Evolutionary conservation across 2,329 filamentous ascomycete species (phyloP), one percentile per base, ranked within the genome.

Genomic region (Aspergillus pseudoglaucus): DNA sequence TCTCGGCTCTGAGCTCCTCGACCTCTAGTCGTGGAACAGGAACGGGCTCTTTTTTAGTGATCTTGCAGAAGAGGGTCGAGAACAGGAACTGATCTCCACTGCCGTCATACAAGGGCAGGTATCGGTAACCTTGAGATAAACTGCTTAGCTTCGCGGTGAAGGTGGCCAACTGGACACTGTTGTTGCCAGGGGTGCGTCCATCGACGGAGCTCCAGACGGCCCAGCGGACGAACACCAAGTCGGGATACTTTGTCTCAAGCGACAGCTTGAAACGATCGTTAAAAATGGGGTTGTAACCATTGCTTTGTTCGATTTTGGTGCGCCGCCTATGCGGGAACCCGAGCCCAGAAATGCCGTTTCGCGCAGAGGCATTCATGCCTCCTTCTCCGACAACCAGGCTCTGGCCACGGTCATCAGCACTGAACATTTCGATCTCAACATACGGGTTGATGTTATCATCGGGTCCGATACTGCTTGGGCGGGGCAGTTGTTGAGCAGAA

Each of bases 81-180:
- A 96, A 96, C 39, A 96, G 78, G 65, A 94, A 97, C 59, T 90
- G 88, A 59, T 96, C 90, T 51, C 90, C 93, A 53, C 89, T 87
- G 47, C 83, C 80, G 69, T 97, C 90, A 66, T 89, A 86, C 14
- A 98, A 77, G 9, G 91, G 93, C 46, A 97, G 76, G 51, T 95
- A 94, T 52, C 91, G 89, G 68, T 93, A 97, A 23, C 93, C 93
- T 68, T 93, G 84, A 64, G 91, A 89, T 38, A 97, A 79, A 63
- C 85, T 94, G 72, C 79, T 84, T 45, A 97, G 82, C 72, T 97
- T 97, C 53, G 88, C 90, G 2, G 89, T 97, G 69, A 91, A 97
- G 1, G 87, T 93, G 3, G 89, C 93, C 48, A 96, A 78, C 18
- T 88, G 75, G 20, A 72, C 68, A 73, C 55, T 79, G 70, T 75